Evolutionary conservation across 768 basidiomycete genomes (phyloP).

Genomic region (Leccinum subgranulosum): DNA sequence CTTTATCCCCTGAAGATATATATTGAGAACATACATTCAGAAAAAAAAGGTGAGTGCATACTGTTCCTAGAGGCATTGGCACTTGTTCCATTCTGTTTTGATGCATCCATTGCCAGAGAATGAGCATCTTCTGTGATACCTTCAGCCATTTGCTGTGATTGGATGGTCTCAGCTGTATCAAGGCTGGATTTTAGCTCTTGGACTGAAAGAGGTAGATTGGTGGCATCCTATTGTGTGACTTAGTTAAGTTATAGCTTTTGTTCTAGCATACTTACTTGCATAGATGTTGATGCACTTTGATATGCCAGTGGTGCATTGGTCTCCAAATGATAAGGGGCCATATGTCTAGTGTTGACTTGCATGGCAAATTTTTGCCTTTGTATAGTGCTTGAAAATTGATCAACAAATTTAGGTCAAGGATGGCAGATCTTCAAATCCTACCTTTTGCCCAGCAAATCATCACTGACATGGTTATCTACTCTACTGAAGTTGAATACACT

Average conservation of each 20-base stretch:
- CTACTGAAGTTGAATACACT: neutral
- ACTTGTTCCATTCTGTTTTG: neutral
- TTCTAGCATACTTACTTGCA: constrained; percentile 10
- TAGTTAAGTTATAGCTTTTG: neutral
- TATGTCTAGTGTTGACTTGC: constrained; percentile 20
- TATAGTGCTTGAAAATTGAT: neutral
- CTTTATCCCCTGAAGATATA: neutral
- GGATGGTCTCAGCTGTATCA: neutral
- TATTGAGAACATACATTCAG: neutral
- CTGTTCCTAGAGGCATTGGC: neutral
- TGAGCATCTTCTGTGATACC: too few species aligned
- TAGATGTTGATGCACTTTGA: neutral
- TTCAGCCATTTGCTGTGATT: neutral
- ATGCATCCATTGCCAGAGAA: neutral
- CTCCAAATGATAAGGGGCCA: neutral
- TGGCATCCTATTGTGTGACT: neutral
- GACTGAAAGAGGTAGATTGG: neutral
- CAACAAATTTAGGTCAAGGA: neutral
- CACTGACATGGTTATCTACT: neutral
- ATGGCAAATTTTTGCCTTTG: constrained; percentile 12
- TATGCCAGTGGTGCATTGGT: too few species aligned
- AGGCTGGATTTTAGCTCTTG: neutral
- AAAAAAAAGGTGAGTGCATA: neutral
- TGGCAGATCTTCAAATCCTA: neutral
- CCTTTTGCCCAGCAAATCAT: constrained; percentile 3